Conservation (phyloP, 331 rosid genomes). For the Pyrus hybrid region DNA sequence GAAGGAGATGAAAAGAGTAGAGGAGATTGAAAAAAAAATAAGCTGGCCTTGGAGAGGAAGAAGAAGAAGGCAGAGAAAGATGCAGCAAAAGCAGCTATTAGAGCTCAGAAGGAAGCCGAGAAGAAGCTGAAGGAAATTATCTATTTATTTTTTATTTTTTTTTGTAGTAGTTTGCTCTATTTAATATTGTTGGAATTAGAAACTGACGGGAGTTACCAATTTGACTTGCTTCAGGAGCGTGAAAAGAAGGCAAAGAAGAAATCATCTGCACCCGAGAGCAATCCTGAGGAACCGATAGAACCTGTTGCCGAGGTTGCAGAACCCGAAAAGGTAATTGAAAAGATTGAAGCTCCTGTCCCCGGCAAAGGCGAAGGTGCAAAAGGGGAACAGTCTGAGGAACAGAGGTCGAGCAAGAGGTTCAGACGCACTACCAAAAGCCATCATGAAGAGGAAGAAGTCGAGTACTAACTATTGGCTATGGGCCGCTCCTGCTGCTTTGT, state of each 20-base stretch:
- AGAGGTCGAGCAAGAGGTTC: conserved; percentile 46
- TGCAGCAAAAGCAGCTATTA: conserved; percentile 66
- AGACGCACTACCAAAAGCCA: not conserved
- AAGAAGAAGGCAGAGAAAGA: conserved; percentile 74
- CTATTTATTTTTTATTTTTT: too few relatives aligned
- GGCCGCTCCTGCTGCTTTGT: not conserved
- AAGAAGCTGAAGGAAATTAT: conserved; percentile 71
- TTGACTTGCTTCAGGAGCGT: not conserved
- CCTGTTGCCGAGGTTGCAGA: conserved; percentile 34
- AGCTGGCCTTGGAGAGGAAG: conserved; percentile 85
- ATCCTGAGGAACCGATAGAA: conserved; percentile 40
- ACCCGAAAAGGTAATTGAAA: conserved; percentile 17
- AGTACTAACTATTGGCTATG: not conserved
- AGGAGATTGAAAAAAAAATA: conserved; percentile 72
- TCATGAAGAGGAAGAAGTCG: not conserved
- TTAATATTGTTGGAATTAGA: not conserved
- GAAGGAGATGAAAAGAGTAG: conserved; percentile 77
- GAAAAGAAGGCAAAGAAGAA: conserved; percentile 93
- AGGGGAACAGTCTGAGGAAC: conserved; percentile 35
- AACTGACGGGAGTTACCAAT: conserved; percentile 3
- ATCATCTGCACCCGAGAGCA: conserved; percentile 14
- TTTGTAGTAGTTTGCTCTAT: too few relatives aligned
- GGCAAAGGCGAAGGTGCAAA: conserved; percentile 40
- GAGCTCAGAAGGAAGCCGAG: conserved; percentile 64
- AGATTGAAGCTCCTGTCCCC: conserved; percentile 29